phyloP scores from a whole-genome alignment of 768 basidiomycete genomes.

The Grammothele lineata region DNA sequence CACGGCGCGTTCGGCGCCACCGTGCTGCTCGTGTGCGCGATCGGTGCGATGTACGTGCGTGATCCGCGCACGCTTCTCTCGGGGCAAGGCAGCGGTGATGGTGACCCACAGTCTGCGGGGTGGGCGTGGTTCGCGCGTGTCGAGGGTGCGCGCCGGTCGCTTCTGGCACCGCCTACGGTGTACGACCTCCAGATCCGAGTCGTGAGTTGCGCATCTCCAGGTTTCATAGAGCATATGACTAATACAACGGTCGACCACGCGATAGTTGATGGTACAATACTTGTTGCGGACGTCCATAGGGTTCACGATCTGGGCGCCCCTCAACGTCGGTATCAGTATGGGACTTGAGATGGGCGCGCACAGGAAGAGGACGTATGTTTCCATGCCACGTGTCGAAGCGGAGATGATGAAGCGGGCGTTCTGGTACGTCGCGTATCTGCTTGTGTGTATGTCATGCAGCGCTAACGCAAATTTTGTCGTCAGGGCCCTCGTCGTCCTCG shows the following conservation, averaged over 20 bases:
- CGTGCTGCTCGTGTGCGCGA: constrained; percentile 68
- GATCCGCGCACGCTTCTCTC: constrained; percentile 31
- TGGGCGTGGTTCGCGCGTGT: constrained; percentile 61
- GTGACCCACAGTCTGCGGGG: constrained; percentile 34
- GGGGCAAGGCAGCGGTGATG: too few species aligned
- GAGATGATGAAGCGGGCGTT: constrained; percentile 60
- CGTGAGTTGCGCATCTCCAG: constrained; percentile 40
- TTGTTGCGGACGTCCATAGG: too few species aligned
- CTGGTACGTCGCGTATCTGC: constrained; percentile 36
- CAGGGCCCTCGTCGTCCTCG: constrained; percentile 29
- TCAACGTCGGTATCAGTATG: constrained; percentile 33
- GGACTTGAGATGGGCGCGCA: constrained; percentile 45
- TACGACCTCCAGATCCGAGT: constrained; percentile 63
- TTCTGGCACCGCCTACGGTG: constrained; percentile 49
- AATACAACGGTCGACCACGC: too few species aligned
- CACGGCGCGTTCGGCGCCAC: constrained; percentile 53
- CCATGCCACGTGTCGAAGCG: constrained; percentile 39
- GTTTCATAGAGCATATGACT: too few species aligned
- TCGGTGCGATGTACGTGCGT: constrained; percentile 49
- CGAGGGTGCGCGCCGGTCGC: constrained; percentile 44
- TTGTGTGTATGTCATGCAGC: background rate
- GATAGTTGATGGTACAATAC: too few species aligned
- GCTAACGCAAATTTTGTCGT: background rate
- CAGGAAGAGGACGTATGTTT: constrained; percentile 31
- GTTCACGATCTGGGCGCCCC: too few species aligned